Conservation (phyloP, 75 land plant genomes). For the Selaginella tamariscina region DNA sequence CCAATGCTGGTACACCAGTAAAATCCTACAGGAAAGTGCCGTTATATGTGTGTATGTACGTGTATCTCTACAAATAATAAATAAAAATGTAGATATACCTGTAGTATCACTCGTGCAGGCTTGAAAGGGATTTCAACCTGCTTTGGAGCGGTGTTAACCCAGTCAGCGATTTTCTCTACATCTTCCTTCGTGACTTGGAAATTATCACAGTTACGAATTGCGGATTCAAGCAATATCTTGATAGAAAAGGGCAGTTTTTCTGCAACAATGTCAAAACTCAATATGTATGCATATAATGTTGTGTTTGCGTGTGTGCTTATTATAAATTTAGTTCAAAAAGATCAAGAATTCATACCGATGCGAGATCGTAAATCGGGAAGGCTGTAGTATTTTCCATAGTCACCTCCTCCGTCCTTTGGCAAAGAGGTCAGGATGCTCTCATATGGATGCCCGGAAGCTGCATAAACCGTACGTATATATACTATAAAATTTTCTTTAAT, state of each 20-base stretch:
- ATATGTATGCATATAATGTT: neutral
- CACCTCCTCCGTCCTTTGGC: constrained; percentile 59
- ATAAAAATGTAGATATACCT: too few species aligned
- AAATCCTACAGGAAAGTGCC: constrained; percentile 50
- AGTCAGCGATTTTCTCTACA: neutral
- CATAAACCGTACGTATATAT: too few species aligned
- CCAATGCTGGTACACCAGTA: constrained; percentile 91
- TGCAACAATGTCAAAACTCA: neutral
- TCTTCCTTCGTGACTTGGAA: neutral
- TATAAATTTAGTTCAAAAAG: neutral
- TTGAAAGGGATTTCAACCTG: neutral
- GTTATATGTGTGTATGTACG: too few species aligned
- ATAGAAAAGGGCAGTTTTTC: neutral
- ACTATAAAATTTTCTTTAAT: too few species aligned
- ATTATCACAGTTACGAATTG: neutral
- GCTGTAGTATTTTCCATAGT: constrained; percentile 61
- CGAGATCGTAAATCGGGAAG: constrained; percentile 48
- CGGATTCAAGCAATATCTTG: neutral
- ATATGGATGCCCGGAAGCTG: constrained; percentile 25
- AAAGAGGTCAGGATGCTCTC: constrained; percentile 42
- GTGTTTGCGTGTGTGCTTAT: neutral
- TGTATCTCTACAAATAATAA: too few species aligned
- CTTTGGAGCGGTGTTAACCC: neutral
- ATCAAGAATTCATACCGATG: constrained; percentile 25
- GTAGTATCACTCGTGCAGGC: neutral